Evolutionary conservation across 1,284 basidiomycete species (phyloP).

Genomic region (Cronartium quercuum): DNA sequence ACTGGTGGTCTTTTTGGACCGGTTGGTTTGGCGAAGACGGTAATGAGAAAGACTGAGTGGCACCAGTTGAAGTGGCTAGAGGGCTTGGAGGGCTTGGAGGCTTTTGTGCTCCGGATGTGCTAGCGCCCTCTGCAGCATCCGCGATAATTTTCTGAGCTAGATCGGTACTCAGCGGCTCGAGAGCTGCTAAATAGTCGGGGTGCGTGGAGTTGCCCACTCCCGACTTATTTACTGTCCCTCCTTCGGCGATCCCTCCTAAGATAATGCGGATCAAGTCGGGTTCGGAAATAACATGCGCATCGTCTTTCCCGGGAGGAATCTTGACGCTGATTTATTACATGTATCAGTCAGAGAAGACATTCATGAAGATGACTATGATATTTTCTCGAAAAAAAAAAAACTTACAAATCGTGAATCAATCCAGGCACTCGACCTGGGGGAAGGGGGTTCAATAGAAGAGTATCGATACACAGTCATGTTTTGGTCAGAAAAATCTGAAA

Average conservation of each 20-base stretch:
- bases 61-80: no score
- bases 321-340: background rate
- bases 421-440: conserved; percentile 14
- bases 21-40: background rate
- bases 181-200: conserved; percentile 30
- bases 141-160: background rate
- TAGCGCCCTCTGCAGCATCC: background rate
- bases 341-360: no score
- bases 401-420: conserved; percentile 30
- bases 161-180: conserved; percentile 4
- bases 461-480: no score
- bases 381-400: no score
- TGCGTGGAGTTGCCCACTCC: conserved; percentile 4
- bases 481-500: no score
- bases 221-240: conserved; percentile 13
- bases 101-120: background rate
- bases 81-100: background rate
- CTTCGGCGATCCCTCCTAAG: conserved; percentile 16
- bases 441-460: no score
- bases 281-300: conserved; percentile 10
- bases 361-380: background rate
- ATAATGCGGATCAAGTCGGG: conserved; percentile 26
- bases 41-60: no score
- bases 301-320: conserved; percentile 5
- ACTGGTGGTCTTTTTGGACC: background rate